Base-by-base conservation (phyloP, 2,329 filamentous ascomycete species). In the Colletotrichum eleusines region DNA sequence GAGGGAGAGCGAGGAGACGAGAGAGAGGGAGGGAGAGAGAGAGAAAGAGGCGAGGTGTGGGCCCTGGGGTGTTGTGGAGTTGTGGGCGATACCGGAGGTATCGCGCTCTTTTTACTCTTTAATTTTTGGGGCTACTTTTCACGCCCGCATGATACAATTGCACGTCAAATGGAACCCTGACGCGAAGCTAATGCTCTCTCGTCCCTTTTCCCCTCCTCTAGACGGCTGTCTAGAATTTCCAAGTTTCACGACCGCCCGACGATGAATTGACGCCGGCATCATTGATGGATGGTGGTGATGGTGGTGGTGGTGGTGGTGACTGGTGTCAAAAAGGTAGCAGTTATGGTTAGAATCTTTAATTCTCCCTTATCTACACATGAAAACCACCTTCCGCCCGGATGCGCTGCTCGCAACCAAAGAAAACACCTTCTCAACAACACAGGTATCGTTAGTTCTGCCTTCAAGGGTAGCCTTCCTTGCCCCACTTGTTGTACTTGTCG, bases 401-500 rank as follows among this genome's bases (percentile, higher is more conserved):
- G 64, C 64, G 63, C 53, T 42, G 20, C 46, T 68, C 42, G 69
- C 53, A 58, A 51, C 58, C n/a, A n/a, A n/a, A 33, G 42, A 50
- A 50, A 44, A n/a, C 51, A 26, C 55, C 28, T 67, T 60, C 58
- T 63, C 58, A 68, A 59, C 46, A n/a, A 50, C 20, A 53, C 58
- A 61, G 59, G 59, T 68, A 59, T 68, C 69, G 62, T 58, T 59
- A 60, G 31, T 48, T 53, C 62, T n/a, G n/a, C n/a, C n/a, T 79
- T 80, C 86, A 93, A 76, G 82, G 82, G 85, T 92, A 98, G 76
- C 94, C 95, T 76, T 98, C 96, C 90, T 98, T 98, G 83, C 96
- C 96, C 90, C 94, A 98, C 89, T 99, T 99, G 93, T 99, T 99
- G 90, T 92, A 98, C 86, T 92, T 92, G 77, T 99, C 96, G 86